Evolutionary conservation across 2,329 filamentous ascomycete genomes (phyloP), one percentile per base, ranked within the genome.

Genomic region (Dothistroma septosporum): DNA sequence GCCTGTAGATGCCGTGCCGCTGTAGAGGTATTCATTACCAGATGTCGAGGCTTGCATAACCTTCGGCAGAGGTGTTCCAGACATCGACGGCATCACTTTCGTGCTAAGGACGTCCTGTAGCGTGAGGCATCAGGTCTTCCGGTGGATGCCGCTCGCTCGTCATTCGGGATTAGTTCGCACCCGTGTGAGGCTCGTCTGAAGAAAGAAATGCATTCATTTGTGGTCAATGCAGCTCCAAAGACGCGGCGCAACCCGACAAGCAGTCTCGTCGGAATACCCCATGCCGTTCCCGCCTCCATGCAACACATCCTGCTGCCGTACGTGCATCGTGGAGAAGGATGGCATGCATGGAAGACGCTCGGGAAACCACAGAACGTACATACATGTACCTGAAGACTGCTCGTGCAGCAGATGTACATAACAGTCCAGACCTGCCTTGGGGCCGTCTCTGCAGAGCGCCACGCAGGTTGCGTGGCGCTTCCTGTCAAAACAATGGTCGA

Each of bases 401-500:
- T n/a, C n/a, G 16, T 44, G 37, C 37, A n/a, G 37, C 14, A n/a
- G 37, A 7, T 16, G 14, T 16, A 44, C 37, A 14, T 44, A 7
- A 44, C n/a, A n/a, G n/a, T n/a, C n/a, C n/a, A n/a, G 12, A 44
- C 33, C 33, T 37, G 14, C 10, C 10, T 3, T 3, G 33, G 10
- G 33, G 33, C 33, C 33, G 33, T 10, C 33, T 37, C 35, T 11
- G 35, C 35, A 37, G 41, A 53, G n/a, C 49, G 48, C 35, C 56
- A 54, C 24, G 24, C 52, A 54, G 32, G 41, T 14, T 54, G 52
- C 32, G 52, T 54, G 31, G 52, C 52, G 52, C 52, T 22, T 2
- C 32, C 52, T 21, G 32, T 19, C 37, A 19, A 54, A 54, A 54
- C 52, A 24, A 10, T 54, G 52, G 32, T 12, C 31, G 32, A 11